These are phyloP conservation scores for Emmonsiellopsis sp. DNA, from an alignment of 2,329 filamentous ascomycete species.

Conservation along the genomic window DNA sequence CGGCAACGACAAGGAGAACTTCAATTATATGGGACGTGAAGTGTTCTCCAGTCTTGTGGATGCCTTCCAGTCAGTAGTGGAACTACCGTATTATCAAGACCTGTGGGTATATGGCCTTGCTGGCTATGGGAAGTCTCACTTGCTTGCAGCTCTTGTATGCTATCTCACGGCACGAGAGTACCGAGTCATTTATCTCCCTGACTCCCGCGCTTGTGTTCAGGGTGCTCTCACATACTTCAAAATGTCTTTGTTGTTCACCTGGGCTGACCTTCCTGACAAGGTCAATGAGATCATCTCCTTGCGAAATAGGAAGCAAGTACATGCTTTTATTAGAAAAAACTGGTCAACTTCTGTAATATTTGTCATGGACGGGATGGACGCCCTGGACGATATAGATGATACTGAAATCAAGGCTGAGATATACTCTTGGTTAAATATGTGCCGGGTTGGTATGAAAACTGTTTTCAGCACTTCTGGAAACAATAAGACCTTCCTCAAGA, in stretches of 20 bases:
- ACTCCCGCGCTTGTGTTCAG: neutral
- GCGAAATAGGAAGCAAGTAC: too few species aligned
- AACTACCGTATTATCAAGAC: neutral
- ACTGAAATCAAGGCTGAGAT: neutral
- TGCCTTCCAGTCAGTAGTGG: neutral
- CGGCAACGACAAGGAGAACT: neutral
- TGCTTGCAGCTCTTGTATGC: neutral
- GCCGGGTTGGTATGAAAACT: neutral
- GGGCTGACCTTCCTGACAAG: neutral
- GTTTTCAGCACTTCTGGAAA: neutral
- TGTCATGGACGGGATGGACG: neutral
- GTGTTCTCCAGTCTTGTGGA: neutral
- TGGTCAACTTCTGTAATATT: too few species aligned
- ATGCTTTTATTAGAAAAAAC: too few species aligned
- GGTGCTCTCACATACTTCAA: neutral
- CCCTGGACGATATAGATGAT: neutral
- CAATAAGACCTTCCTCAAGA: neutral
- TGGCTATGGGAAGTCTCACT: neutral
- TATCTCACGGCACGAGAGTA: neutral
- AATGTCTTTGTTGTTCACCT: neutral
- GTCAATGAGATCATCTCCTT: neutral
- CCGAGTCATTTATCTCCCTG: neutral
- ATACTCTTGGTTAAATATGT: neutral
- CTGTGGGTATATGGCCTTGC: neutral
- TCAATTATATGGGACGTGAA: neutral